Conservation (phyloP, 1,284 basidiomycete genomes). For the Tilletia horrida region DNA sequence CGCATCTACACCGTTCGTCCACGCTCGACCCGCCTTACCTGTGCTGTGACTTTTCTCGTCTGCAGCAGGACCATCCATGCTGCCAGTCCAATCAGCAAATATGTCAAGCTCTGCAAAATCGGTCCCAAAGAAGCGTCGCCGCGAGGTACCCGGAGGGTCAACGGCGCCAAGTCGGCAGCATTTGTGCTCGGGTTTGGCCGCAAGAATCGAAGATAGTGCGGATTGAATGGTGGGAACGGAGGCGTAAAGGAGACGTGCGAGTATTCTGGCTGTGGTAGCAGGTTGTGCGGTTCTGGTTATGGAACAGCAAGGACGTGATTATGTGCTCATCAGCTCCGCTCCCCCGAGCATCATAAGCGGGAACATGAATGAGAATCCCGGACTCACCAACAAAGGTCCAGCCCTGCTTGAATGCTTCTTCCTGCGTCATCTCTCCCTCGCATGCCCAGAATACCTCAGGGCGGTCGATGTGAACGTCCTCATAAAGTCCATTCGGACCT, state of each 20-base stretch:
- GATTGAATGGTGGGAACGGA: conserved; percentile 10
- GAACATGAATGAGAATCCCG: too few relatives aligned
- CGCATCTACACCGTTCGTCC: neutral
- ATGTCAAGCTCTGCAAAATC: neutral
- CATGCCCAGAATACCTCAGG: conserved; percentile 11
- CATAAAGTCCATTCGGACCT: neutral
- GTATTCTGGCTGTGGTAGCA: conserved; percentile 6
- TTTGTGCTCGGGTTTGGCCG: conserved; percentile 1
- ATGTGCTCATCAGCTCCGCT: too few relatives aligned
- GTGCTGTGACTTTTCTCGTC: neutral
- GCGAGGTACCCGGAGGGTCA: neutral
- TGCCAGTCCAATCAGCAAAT: neutral
- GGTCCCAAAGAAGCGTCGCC: conserved; percentile 12
- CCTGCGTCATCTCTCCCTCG: conserved; percentile 11
- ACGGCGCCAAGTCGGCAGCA: neutral
- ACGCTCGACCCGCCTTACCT: conserved; percentile 3
- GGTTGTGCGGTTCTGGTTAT: neutral
- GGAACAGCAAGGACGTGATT: neutral
- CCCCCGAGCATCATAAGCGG: too few relatives aligned
- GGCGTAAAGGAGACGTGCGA: conserved; percentile 9
- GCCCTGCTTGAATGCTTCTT: conserved; percentile 13
- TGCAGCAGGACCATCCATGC: neutral
- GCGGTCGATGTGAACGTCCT: conserved; percentile 4
- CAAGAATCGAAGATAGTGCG: conserved; percentile 12
- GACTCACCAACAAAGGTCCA: conserved; percentile 16